Conservation (phyloP, 352 stramenopile species). For the Phytophthora kernoviae region DNA sequence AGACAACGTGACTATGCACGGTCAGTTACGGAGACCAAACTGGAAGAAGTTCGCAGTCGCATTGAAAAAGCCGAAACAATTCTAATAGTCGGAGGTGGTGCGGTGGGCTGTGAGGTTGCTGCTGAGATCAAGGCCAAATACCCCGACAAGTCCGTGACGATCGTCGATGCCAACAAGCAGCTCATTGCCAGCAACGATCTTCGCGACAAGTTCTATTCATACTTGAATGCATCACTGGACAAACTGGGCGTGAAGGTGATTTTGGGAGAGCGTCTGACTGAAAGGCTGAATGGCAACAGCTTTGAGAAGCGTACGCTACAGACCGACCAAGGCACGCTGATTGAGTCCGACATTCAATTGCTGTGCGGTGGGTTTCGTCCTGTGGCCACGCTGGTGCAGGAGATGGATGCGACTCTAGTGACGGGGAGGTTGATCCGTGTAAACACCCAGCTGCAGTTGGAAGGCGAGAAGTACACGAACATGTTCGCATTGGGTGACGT, state of each 20-base stretch:
- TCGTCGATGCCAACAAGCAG: conserved; percentile 42
- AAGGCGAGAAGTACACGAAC: conserved; percentile 33
- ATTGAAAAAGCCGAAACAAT: conserved; percentile 54
- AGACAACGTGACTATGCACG: conserved; percentile 28
- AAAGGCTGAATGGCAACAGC: conserved; percentile 33
- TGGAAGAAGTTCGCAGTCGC: conserved; percentile 42
- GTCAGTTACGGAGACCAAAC: conserved; percentile 32
- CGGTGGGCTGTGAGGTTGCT: conserved; percentile 64
- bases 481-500: conserved; percentile 50
- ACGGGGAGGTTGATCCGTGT: conserved; percentile 37
- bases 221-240: conserved; percentile 27
- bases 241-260: conserved; percentile 49
- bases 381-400: conserved; percentile 21
- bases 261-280: conserved; percentile 41
- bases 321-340: conserved; percentile 42
- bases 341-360: conserved; percentile 45
- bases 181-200: conserved; percentile 45
- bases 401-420: conserved; percentile 38
- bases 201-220: conserved; percentile 38
- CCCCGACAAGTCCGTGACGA: conserved; percentile 61
- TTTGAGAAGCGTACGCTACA: conserved; percentile 40
- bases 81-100: conserved; percentile 61
- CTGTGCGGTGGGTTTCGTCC: conserved; percentile 32
- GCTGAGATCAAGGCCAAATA: conserved; percentile 64
- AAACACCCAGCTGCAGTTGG: conserved; percentile 44